These are phyloP conservation scores for Coemansia sp. DNA, from an alignment of 371 early-diverging fungal species.

Conservation along the genomic window DNA sequence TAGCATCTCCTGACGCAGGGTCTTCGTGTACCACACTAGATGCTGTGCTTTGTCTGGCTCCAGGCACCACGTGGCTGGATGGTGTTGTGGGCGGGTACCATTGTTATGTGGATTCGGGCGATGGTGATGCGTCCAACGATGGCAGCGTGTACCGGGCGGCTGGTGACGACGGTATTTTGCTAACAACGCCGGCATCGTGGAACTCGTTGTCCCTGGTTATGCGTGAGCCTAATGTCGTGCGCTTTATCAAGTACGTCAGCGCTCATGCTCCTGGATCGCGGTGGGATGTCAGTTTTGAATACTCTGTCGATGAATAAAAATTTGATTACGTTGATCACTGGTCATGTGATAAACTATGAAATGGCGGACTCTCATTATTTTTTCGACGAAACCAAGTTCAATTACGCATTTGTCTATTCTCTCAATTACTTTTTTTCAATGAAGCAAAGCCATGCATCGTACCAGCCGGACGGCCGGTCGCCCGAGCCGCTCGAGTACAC, in stretches of 20 bases:
- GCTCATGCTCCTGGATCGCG: constrained; percentile 66
- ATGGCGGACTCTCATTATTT: too few relatives aligned
- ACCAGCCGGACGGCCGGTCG: constrained; percentile 2
- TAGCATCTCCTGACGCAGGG: constrained; percentile 56
- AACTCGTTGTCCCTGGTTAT: constrained; percentile 68
- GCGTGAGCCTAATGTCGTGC: constrained; percentile 70
- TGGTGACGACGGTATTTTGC: constrained; percentile 65
- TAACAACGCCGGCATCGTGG: constrained; percentile 64
- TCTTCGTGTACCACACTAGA: constrained; percentile 55
- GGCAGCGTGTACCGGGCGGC: constrained; percentile 60
- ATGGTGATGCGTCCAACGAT: constrained; percentile 65
- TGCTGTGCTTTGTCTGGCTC: constrained; percentile 58
- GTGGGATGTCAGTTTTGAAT: constrained; percentile 78
- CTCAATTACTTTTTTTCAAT: not conserved
- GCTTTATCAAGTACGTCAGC: constrained; percentile 76
- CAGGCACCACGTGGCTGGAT: constrained; percentile 55
- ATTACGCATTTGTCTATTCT: too few relatives aligned
- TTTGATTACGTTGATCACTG: not conserved
- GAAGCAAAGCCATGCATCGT: not conserved
- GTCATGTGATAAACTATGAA: too few relatives aligned
- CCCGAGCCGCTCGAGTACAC: constrained; percentile 14
- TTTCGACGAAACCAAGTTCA: too few relatives aligned
- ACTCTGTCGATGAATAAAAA: constrained; percentile 19
- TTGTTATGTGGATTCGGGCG: constrained; percentile 71
- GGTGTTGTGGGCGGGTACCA: constrained; percentile 76